Percentiles rank a stretch among this genome's conserved stretches.
Conservation (phyloP, 176 grass and related monocot genomes). For the Ensete glaucum region DNA sequence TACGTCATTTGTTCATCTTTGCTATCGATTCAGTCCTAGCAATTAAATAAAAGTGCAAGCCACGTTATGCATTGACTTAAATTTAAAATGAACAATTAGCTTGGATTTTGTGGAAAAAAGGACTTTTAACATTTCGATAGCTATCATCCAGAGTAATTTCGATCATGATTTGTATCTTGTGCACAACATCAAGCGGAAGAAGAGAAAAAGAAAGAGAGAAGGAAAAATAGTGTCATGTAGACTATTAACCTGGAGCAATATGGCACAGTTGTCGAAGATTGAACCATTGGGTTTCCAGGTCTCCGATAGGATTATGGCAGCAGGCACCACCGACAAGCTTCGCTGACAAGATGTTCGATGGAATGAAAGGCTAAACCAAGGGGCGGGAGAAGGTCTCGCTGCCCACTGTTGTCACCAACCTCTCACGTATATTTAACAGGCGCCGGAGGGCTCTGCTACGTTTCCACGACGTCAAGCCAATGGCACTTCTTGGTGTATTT, state of each 20-base stretch:
- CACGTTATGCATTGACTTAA: background rate
- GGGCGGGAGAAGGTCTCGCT: background rate
- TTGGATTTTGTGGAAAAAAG: background rate
- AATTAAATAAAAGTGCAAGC: background rate
- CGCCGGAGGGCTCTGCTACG: background rate
- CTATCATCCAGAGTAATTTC: no score
- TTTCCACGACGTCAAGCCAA: background rate
- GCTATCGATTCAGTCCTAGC: background rate
- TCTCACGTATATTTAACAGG: background rate
- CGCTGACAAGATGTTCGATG: background rate
- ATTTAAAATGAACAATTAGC: background rate
- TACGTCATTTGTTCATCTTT: no score
- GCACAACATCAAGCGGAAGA: background rate
- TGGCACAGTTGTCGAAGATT: background rate
- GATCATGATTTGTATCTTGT: background rate
- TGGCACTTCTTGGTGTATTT: background rate
- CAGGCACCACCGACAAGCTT: background rate
- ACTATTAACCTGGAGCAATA: constrained; percentile 1
- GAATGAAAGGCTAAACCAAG: background rate
- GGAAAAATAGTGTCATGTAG: background rate
- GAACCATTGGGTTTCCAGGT: background rate
- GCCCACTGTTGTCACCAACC: background rate
- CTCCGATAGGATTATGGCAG: background rate
- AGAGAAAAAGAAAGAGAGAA: background rate
- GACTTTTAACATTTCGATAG: no score